Evolutionary conservation across 164 flowering plant genomes (phyloP).

Genomic region (Liriodendron chinense): DNA sequence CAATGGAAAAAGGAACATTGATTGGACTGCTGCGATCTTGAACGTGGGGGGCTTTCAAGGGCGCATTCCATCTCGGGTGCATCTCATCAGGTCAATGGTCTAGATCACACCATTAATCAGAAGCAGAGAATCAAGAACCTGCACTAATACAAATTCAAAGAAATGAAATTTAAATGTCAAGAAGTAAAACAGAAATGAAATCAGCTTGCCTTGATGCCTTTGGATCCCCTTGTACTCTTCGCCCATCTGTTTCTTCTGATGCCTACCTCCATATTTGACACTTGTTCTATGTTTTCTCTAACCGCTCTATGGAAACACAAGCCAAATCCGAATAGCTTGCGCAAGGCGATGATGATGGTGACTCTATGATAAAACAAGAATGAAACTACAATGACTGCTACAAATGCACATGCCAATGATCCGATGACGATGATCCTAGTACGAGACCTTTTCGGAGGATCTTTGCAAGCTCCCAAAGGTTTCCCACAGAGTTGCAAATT

Average conservation of each 20-base stretch:
- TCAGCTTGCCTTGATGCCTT: constrained; percentile 54
- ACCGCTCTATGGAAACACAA: constrained; percentile 21
- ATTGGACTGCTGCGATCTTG: too few relatives aligned
- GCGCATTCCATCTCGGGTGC: too few relatives aligned
- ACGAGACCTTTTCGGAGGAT: constrained; percentile 14
- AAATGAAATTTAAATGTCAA: background rate
- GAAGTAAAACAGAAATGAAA: background rate
- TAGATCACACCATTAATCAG: background rate
- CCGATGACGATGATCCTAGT: constrained; percentile 42
- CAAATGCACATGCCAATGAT: constrained; percentile 44
- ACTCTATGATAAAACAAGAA: constrained; percentile 8
- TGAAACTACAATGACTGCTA: constrained; percentile 29
- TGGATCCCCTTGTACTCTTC: constrained; percentile 51
- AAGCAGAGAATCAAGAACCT: background rate
- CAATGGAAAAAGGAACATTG: too few relatives aligned
- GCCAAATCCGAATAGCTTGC: too few relatives aligned
- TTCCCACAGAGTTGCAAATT: constrained; percentile 64
- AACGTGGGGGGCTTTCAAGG: too few relatives aligned
- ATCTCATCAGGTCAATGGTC: background rate
- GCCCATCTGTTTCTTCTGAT: constrained; percentile 85
- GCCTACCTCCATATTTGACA: constrained; percentile 30
- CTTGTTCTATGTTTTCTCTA: constrained; percentile 37
- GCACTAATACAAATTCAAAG: background rate
- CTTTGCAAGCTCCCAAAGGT: constrained; percentile 16
- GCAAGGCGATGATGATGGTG: constrained; percentile 26